A percentile compares a stretch with the other conserved stretches of the same genome.
phyloP scores from a whole-genome alignment of 495 filamentous ascomycete genomes.

The Beverwykella pulmonaria region DNA sequence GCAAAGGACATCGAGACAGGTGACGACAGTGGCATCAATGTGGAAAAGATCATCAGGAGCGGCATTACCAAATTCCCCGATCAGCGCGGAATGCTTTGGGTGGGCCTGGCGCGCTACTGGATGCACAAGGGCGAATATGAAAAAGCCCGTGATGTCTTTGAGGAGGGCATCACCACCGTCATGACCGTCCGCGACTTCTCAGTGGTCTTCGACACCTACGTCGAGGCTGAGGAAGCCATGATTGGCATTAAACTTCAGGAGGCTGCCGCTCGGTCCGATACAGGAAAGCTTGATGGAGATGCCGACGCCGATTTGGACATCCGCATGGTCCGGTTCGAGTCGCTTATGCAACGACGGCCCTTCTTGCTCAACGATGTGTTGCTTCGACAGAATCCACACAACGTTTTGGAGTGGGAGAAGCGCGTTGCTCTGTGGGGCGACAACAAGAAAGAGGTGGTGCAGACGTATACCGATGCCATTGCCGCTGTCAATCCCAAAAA shows the following conservation, averaged over 20 bases:
- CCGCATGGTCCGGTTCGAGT: slow-evolving; percentile 96
- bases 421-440: slow-evolving; percentile 92
- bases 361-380: slow-evolving; percentile 98
- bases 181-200: slow-evolving; percentile 99
- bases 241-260: slow-evolving; percentile 89
- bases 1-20: slow-evolving; percentile 83
- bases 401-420: slow-evolving; percentile 97
- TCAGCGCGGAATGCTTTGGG: slow-evolving; percentile 96
- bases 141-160: slow-evolving; percentile 86
- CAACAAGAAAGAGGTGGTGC: slow-evolving; percentile 86
- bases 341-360: slow-evolving; percentile 94
- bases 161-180: slow-evolving; percentile 95
- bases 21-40: slow-evolving; percentile 78
- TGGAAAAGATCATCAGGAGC: slow-evolving; percentile 90
- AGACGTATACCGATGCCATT: slow-evolving; percentile 95
- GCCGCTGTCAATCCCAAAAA: slow-evolving; percentile 92
- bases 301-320: slow-evolving; percentile 96
- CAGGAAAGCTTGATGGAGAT: slow-evolving; percentile 77
- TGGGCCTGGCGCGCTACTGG: slow-evolving; percentile 94
- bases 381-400: slow-evolving; percentile 93
- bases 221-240: slow-evolving; percentile 95
- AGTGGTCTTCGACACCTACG: slow-evolving; percentile 92
- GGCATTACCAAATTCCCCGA: slow-evolving; percentile 92
- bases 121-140: slow-evolving; percentile 92
- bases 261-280: slow-evolving; percentile 77